Conservation (phyloP, 768 basidiomycete species). For the Lentinula edodes region DNA sequence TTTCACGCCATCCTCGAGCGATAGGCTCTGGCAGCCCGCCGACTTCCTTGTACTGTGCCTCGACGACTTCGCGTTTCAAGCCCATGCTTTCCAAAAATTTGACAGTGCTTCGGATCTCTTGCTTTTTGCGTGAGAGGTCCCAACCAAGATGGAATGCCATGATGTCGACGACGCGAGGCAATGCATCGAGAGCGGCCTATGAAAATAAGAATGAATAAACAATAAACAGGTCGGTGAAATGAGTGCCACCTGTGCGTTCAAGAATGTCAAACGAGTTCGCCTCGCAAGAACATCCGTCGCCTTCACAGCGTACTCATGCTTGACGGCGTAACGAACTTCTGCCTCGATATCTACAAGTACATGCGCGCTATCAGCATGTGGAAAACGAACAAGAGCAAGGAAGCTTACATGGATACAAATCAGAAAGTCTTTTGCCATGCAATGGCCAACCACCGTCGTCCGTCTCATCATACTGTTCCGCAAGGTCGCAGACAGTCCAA, state of each 20-base stretch:
- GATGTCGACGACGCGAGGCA: conserved; percentile 86
- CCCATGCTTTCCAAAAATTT: conserved; percentile 85
- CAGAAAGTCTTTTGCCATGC: conserved; percentile 67
- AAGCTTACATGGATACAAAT: conserved; percentile 69
- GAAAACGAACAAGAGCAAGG: not conserved
- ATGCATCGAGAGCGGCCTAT: conserved; percentile 61
- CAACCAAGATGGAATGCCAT: conserved; percentile 86
- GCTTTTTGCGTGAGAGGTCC: conserved; percentile 50
- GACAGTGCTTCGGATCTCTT: conserved; percentile 55
- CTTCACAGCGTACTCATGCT: conserved; percentile 89
- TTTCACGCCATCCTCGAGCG: conserved; percentile 2
- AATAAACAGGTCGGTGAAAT: not conserved
- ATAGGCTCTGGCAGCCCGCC: conserved; percentile 3
- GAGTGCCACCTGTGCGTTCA: conserved; percentile 66
- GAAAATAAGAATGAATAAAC: no score
- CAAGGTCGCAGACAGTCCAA: conserved; percentile 86
- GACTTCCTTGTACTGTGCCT: conserved; percentile 15
- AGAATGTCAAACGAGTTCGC: conserved; percentile 86
- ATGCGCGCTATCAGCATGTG: not conserved
- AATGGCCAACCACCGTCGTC: conserved; percentile 84
- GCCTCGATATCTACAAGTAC: conserved; percentile 70
- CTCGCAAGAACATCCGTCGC: conserved; percentile 91
- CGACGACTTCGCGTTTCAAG: conserved; percentile 49
- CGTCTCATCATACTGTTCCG: conserved; percentile 35
- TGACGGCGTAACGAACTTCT: conserved; percentile 84